Conservation (phyloP, 352 stramenopile species). For the Bremia lactucae region DNA sequence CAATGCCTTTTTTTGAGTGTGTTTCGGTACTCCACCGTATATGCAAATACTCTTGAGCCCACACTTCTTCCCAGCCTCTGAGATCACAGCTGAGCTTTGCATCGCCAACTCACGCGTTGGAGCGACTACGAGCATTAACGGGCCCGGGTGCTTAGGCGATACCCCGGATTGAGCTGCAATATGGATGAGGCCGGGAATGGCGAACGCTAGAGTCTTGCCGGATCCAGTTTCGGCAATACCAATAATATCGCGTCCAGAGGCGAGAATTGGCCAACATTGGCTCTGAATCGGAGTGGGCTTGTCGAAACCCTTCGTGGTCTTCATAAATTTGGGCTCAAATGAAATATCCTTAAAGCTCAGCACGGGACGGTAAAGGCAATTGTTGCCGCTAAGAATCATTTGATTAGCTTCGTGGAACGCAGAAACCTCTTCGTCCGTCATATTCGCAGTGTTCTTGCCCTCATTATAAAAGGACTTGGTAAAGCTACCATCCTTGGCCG, state of each 20-base stretch:
- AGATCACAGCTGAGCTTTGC: slow-evolving; percentile 88
- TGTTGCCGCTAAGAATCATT: slow-evolving; percentile 78
- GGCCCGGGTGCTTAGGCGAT: slow-evolving; percentile 47
- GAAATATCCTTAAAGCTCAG: slow-evolving; percentile 61
- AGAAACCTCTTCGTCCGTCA: slow-evolving; percentile 66
- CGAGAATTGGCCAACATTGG: slow-evolving; percentile 91
- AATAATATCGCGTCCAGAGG: slow-evolving; percentile 81
- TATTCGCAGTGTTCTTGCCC: slow-evolving; percentile 49
- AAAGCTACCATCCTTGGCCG: slow-evolving; percentile 56
- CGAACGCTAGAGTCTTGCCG: slow-evolving; percentile 96
- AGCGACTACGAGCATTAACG: slow-evolving; percentile 89
- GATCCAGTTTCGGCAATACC: slow-evolving; percentile 90
- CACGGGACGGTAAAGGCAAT: slow-evolving; percentile 82
- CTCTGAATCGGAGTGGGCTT: slow-evolving; percentile 96
- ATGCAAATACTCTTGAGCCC: slow-evolving; percentile 86
- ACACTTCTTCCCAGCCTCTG: slow-evolving; percentile 84
- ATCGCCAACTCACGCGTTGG: slow-evolving; percentile 92
- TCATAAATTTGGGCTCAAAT: slow-evolving; percentile 84
- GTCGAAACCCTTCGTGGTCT: slow-evolving; percentile 78
- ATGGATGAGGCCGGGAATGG: slow-evolving; percentile 86
- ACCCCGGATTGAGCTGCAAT: slow-evolving; percentile 60
- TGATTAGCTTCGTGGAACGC: slow-evolving; percentile 82
- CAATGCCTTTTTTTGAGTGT: slow-evolving; percentile 85
- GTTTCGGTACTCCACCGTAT: slow-evolving; percentile 94
- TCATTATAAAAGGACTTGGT: slow-evolving; percentile 83